Conservation (phyloP, 257 asterid genomes). For the Nicotiana obtusifolia region DNA sequence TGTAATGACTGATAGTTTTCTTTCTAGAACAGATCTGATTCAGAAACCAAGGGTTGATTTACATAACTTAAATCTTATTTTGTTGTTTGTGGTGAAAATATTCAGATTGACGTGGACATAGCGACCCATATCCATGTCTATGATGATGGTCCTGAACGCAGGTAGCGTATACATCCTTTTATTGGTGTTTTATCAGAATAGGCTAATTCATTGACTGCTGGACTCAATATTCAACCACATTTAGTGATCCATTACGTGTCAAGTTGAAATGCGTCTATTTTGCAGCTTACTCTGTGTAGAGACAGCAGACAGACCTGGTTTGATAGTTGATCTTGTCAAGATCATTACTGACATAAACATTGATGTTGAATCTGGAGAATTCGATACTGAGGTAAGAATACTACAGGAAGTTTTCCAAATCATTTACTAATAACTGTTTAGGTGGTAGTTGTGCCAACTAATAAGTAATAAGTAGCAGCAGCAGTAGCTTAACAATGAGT, state of each 20-base stretch:
- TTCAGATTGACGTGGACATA: conserved; percentile 54
- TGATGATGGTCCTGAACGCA: not conserved
- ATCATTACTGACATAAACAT: conserved; percentile 71
- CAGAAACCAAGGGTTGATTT: not conserved
- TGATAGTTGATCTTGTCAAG: conserved; percentile 90
- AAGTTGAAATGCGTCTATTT: not conserved
- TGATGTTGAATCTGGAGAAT: conserved; percentile 82
- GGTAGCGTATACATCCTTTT: not conserved
- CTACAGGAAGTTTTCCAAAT: not conserved
- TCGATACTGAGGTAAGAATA: conserved; percentile 73
- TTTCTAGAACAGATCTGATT: not conserved
- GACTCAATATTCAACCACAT: not conserved
- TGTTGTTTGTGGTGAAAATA: not conserved
- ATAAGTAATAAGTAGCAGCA: not conserved
- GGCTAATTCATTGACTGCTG: not conserved
- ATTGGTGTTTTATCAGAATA: not conserved
- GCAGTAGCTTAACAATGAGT: not conserved
- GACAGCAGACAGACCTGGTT: conserved; percentile 87
- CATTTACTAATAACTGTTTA: not conserved
- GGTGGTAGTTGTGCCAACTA: not conserved
- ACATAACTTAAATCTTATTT: not conserved
- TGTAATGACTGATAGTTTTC: not conserved
- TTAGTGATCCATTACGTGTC: not conserved
- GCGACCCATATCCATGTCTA: not conserved
- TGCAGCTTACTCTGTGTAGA: conserved; percentile 83